These are phyloP conservation scores for Lagenaria siceraria DNA, from an alignment of 306 rosid genomes.

Conservation along the genomic window DNA sequence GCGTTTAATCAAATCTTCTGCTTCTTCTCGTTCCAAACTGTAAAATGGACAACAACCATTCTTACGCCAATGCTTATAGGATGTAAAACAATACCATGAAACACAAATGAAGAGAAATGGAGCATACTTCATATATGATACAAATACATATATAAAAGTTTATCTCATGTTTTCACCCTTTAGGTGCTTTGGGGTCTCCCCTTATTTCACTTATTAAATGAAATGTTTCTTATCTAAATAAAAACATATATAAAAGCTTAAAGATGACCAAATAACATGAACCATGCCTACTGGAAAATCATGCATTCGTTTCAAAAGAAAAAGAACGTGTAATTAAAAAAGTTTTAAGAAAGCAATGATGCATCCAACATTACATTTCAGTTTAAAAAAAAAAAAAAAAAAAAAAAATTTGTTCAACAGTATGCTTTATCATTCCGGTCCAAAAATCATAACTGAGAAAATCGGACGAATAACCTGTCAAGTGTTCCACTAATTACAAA, in stretches of 20 bases:
- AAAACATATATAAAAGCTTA: not conserved
- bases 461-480: constrained; percentile 48
- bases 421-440: not conserved
- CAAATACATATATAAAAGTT: not conserved
- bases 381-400: not conserved
- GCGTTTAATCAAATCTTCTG: constrained; percentile 90
- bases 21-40: constrained; percentile 98
- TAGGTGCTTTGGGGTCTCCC: too few relatives aligned
- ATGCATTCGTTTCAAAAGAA: not conserved
- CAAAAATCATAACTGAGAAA: not conserved
- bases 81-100: constrained; percentile 1
- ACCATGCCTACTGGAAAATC: not conserved
- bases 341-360: not conserved
- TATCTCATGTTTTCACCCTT: too few relatives aligned
- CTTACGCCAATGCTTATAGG: constrained; percentile 10
- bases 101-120: not conserved
- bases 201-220: too few relatives aligned
- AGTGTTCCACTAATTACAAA: constrained; percentile 97
- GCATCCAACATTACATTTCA: not conserved
- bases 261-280: not conserved
- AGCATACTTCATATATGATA: not conserved
- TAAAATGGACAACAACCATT: constrained; percentile 6
- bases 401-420: not conserved
- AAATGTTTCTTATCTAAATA: too few relatives aligned
- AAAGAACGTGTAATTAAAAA: not conserved